phyloP scores from a whole-genome alignment of 371 early-diverging fungal genomes.

The Apophysomyces variabilis region DNA sequence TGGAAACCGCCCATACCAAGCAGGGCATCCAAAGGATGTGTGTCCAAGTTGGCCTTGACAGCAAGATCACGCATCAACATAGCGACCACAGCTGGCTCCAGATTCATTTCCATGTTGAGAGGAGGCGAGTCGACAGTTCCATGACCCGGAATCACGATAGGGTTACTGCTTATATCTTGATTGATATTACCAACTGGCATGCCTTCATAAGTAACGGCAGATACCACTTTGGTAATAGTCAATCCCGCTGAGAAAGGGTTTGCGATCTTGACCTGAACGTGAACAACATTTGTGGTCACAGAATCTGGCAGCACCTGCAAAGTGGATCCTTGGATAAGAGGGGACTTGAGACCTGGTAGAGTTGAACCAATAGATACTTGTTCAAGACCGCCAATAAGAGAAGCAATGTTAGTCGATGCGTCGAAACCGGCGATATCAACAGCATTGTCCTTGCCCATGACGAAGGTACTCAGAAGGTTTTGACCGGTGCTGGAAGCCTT shows the following conservation, averaged over 20 bases:
- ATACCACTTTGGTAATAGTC: conserved; percentile 52
- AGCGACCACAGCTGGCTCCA: conserved; percentile 51
- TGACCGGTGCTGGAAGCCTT: conserved; percentile 52
- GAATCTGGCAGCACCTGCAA: conserved; percentile 53
- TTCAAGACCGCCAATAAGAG: conserved; percentile 51
- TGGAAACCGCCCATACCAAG: conserved; percentile 53
- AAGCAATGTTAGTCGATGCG: conserved; percentile 50
- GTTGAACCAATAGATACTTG: conserved; percentile 48
- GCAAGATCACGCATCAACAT: conserved; percentile 55
- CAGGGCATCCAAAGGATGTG: conserved; percentile 53
- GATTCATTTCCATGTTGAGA: conserved; percentile 46
- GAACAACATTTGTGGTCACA: conserved; percentile 46
- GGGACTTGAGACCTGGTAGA: conserved; percentile 58
- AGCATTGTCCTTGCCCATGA: conserved; percentile 55
- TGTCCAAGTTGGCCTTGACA: conserved; percentile 48
- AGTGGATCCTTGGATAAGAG: conserved; percentile 52
- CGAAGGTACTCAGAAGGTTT: conserved; percentile 56
- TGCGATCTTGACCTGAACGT: conserved; percentile 56
- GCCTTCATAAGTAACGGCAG: conserved; percentile 52
- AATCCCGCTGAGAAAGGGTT: conserved; percentile 62
- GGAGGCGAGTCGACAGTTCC: conserved; percentile 34
- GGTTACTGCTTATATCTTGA: conserved; percentile 51
- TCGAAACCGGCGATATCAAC: conserved; percentile 54
- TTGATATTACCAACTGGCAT: conserved; percentile 59
- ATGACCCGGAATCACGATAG: conserved; percentile 44